Evolutionary conservation across 345 rosid species (phyloP).

Genomic region (Nephelium lappaceum): DNA sequence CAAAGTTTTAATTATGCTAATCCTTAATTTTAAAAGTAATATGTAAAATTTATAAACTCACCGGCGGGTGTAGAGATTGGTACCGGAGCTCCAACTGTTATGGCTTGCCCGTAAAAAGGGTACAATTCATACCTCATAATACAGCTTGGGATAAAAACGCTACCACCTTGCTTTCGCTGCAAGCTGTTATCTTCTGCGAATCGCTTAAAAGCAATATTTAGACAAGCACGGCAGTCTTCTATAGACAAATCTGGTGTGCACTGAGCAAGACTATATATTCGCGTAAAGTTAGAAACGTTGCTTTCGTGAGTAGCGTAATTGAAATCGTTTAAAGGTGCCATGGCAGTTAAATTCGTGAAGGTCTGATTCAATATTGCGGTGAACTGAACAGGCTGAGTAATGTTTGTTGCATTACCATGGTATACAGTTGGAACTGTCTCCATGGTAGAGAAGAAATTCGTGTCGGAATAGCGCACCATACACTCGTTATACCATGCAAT

Average conservation of each 20-base stretch:
- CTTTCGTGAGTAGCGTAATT: not conserved
- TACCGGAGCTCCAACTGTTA: too few relatives aligned
- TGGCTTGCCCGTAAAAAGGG: not conserved
- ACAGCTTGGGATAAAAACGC: conserved; percentile 19
- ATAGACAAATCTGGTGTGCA: conserved; percentile 22
- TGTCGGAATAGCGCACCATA: conserved; percentile 21
- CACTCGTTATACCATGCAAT: conserved; percentile 2
- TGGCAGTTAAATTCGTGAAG: not conserved
- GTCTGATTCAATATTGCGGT: not conserved
- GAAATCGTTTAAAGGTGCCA: not conserved
- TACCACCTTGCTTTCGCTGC: not conserved
- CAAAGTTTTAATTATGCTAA: too few relatives aligned
- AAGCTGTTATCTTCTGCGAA: not conserved
- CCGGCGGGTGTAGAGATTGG: not conserved
- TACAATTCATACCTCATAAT: conserved; percentile 13
- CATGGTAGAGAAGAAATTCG: conserved; percentile 13
- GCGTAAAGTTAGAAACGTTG: not conserved
- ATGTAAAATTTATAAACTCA: not conserved
- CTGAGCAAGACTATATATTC: conserved; percentile 12
- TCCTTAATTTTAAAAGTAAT: too few relatives aligned
- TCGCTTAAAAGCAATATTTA: not conserved
- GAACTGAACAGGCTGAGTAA: not conserved
- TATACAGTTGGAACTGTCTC: not conserved
- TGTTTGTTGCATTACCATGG: not conserved
- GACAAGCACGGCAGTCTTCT: conserved; percentile 6